Percentiles rank a stretch among this genome's conserved stretches.
Conservation (phyloP, 2,329 filamentous ascomycete species). For the Gyromitra esculenta region DNA sequence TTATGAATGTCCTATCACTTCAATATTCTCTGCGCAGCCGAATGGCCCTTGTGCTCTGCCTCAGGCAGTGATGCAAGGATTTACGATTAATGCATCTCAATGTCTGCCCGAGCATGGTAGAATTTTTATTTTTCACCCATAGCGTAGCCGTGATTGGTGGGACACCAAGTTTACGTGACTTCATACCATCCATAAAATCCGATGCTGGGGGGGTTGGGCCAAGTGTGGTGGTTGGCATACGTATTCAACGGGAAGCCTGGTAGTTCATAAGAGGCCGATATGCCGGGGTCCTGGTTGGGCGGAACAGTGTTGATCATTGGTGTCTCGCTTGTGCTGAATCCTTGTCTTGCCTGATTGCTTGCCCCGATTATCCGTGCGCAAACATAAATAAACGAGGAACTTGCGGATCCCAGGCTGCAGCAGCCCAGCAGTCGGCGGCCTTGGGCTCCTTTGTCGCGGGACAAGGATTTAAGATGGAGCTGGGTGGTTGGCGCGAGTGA, state of each 20-base stretch:
- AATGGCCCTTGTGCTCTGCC: not conserved
- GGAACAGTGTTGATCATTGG: not conserved
- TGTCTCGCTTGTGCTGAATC: slow-evolving; percentile 12
- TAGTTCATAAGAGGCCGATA: not conserved
- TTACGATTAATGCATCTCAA: not conserved
- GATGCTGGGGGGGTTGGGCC: slow-evolving; percentile 4
- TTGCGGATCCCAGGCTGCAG: not conserved
- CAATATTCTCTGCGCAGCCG: not conserved
- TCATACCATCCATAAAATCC: not conserved
- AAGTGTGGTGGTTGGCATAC: not conserved
- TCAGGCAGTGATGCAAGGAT: slow-evolving; percentile 7
- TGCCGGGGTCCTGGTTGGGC: not conserved
- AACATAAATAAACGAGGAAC: not conserved
- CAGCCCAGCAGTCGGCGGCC: not conserved
- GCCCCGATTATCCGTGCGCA: slow-evolving; percentile 1
- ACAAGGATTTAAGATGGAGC: slow-evolving; percentile 8
- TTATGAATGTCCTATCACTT: slow-evolving; percentile 16
- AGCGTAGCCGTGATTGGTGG: not conserved
- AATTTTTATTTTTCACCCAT: not conserved
- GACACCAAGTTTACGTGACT: slow-evolving; percentile 16
- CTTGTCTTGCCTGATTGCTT: slow-evolving; percentile 2
- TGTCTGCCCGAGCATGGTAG: not conserved
- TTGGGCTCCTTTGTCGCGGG: not conserved
- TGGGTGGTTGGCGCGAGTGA: slow-evolving; percentile 8
- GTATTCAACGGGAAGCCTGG: not conserved